Evolutionary conservation across 129 eudicot genomes (phyloP).

Genomic region (Erigeron canadensis): DNA sequence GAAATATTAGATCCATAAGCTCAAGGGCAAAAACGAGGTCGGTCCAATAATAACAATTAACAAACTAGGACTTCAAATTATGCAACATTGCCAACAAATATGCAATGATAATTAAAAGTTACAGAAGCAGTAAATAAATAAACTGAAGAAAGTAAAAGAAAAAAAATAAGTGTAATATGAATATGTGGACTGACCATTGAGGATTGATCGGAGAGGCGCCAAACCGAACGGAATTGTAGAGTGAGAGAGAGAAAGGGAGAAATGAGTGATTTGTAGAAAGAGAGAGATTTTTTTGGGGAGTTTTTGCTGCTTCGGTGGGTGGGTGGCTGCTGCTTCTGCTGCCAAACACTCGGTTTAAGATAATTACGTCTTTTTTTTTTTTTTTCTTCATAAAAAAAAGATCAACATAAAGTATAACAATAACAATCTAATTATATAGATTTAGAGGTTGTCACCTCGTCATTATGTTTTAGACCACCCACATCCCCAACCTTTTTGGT

Average conservation of each 20-base stretch:
- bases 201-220: conserved; percentile 33
- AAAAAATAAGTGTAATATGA: neutral
- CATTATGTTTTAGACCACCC: too few species aligned
- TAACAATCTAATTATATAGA: too few species aligned
- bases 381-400: too few species aligned
- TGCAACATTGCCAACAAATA: too few species aligned
- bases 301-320: conserved; percentile 5
- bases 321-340: too few species aligned
- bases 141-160: neutral
- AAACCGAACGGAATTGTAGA: conserved; percentile 12
- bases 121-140: neutral
- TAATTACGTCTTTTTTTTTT: too few species aligned
- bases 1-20: conserved; percentile 27
- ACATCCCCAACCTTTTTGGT: too few species aligned
- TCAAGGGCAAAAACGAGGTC: conserved; percentile 9
- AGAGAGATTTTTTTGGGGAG: conserved; percentile 9
- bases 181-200: conserved; percentile 38
- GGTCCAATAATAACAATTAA: conserved; percentile 20
- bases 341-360: neutral
- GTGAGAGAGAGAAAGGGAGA: conserved; percentile 29
- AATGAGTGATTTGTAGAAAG: conserved; percentile 22
- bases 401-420: too few species aligned
- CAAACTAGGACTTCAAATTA: conserved; percentile 27
- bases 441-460: too few species aligned
- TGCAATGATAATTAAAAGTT: neutral